Evolutionary conservation across 306 rosid species (phyloP).

Genomic region (Prunus campanulata): DNA sequence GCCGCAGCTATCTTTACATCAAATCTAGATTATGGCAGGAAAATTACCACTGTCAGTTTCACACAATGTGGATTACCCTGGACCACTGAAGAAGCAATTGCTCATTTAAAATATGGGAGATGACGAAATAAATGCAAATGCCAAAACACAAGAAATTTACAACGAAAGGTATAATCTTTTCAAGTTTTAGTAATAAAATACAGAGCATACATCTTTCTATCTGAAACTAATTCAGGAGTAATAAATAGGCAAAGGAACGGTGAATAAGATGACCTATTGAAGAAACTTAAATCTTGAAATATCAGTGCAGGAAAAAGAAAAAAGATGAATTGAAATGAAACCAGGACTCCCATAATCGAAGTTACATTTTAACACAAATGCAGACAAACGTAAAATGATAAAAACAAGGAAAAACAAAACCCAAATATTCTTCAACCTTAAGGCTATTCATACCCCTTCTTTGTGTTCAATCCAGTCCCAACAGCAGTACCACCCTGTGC

Average conservation of each 20-base stretch:
- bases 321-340: not conserved
- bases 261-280: not conserved
- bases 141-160: not conserved
- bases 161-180: not conserved
- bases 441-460: constrained; percentile 74
- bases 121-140: not conserved
- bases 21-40: constrained; percentile 50
- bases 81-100: not conserved
- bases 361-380: not conserved
- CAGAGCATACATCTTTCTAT: not conserved
- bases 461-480: constrained; percentile 98
- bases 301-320: not conserved
- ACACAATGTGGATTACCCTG: not conserved
- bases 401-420: not conserved
- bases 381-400: not conserved
- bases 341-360: not conserved
- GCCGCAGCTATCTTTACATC: constrained; percentile 95
- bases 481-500: constrained; percentile 99
- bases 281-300: not conserved
- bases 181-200: not conserved
- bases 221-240: not conserved
- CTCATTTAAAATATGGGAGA: not conserved
- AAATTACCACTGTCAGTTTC: constrained; percentile 8
- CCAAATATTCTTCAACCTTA: constrained; percentile 5
- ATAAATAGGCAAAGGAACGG: not conserved